Percentiles rank a stretch among this genome's conserved stretches.
Conservation (phyloP, 306 rosid genomes). For the Delonix regia region DNA sequence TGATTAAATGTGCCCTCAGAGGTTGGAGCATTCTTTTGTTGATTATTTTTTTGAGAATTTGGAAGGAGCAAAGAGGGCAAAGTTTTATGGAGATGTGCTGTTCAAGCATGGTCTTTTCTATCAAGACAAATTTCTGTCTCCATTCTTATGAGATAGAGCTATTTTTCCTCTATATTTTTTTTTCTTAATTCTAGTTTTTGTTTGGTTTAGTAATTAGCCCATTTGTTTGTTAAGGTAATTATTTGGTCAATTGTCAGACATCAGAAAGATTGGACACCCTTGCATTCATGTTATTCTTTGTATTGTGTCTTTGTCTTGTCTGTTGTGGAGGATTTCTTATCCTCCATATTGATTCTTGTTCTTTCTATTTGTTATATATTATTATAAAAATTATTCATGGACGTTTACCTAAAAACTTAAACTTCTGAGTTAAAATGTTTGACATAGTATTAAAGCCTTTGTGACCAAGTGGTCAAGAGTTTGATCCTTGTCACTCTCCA, state of each 20-base stretch:
- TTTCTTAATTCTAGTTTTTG: neutral
- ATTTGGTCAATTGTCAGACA: neutral
- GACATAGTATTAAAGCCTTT: no score
- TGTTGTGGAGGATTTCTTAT: constrained; percentile 19
- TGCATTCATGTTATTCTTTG: neutral
- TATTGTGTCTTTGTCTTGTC: neutral
- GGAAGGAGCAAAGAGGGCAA: neutral
- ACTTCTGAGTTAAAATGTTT: no score
- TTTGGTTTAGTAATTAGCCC: neutral
- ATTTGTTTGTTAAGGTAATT: neutral
- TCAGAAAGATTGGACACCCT: neutral
- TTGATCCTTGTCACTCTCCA: no score
- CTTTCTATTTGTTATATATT: neutral
- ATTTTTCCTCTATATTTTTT: neutral
- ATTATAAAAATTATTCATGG: neutral
- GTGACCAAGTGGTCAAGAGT: no score
- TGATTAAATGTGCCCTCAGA: neutral
- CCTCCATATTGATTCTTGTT: neutral
- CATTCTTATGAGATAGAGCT: neutral
- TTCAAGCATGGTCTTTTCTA: neutral
- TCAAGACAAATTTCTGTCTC: neutral
- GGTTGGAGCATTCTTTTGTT: neutral
- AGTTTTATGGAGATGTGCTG: neutral
- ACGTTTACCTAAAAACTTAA: neutral
- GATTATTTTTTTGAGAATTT: neutral